A percentile compares a stretch with the other conserved stretches of the same genome.
phyloP scores from a whole-genome alignment of 495 filamentous ascomycete genomes.

The Filosporella fistucella region DNA sequence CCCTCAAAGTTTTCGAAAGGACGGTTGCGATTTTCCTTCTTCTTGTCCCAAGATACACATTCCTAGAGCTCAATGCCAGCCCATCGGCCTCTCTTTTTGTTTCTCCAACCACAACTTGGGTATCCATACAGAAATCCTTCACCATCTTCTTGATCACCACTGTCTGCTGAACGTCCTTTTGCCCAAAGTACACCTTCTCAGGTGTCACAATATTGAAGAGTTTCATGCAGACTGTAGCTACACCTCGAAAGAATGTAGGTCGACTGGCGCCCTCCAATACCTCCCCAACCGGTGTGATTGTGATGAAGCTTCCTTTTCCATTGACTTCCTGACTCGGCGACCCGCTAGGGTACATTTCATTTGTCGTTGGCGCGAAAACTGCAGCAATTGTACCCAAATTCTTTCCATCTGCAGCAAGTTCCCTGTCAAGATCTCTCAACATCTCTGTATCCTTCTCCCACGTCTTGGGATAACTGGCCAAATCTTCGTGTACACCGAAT shows the following conservation, averaged over 20 bases:
- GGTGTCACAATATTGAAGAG: conserved; percentile 89
- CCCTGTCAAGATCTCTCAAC: conserved; percentile 62
- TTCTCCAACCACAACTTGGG: conserved; percentile 64
- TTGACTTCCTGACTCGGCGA: conserved; percentile 77
- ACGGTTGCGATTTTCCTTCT: conserved; percentile 68
- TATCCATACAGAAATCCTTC: conserved; percentile 79
- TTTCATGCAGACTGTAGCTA: conserved; percentile 97
- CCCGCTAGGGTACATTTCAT: conserved; percentile 80
- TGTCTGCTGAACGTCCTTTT: conserved; percentile 97
- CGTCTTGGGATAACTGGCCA: conserved; percentile 84
- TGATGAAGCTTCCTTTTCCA: conserved; percentile 86
- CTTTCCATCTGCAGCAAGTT: conserved; percentile 53
- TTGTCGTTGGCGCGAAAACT: conserved; percentile 79
- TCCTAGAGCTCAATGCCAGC: conserved; percentile 88
- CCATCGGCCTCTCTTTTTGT: conserved; percentile 81
- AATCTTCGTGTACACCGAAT: conserved; percentile 87
- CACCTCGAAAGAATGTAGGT: conserved; percentile 95
- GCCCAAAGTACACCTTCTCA: conserved; percentile 90
- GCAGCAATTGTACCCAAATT: conserved; percentile 68
- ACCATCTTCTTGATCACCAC: conserved; percentile 86
- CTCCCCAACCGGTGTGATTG: conserved; percentile 74
- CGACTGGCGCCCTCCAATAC: conserved; percentile 78
- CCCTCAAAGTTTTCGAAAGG: conserved; percentile 59
- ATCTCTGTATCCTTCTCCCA: conserved; percentile 70
- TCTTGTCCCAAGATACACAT: conserved; percentile 82